phyloP scores from a whole-genome alignment of 2,329 filamentous ascomycete genomes.

The Trichophyton simii region DNA sequence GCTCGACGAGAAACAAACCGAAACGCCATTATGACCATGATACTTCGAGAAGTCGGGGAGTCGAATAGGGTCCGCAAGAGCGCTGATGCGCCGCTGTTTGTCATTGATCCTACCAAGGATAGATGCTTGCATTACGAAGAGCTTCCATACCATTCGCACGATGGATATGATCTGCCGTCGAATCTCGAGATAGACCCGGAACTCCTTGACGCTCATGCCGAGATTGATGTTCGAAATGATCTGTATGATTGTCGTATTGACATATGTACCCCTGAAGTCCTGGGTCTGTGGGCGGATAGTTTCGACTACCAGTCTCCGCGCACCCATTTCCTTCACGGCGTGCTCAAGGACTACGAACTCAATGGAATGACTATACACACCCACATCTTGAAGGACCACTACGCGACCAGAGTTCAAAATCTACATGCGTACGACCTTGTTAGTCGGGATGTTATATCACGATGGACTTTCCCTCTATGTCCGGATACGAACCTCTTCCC shows the following conservation, averaged over 20 bases:
- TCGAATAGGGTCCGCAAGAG: slow-evolving; percentile 66
- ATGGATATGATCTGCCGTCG: slow-evolving; percentile 37
- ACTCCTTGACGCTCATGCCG: slow-evolving; percentile 57
- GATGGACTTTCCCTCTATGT: slow-evolving; percentile 80
- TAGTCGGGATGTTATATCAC: slow-evolving; percentile 68
- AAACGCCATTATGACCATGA: slow-evolving; percentile 95
- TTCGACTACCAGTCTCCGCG: slow-evolving; percentile 91
- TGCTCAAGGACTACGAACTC: slow-evolving; percentile 90
- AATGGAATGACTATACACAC: slow-evolving; percentile 96
- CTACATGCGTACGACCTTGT: slow-evolving; percentile 83
- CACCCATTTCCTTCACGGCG: slow-evolving; percentile 78
- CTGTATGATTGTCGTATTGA: slow-evolving; percentile 91
- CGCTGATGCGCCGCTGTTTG: slow-evolving; percentile 67
- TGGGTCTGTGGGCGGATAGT: slow-evolving; percentile 91
- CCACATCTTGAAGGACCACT: slow-evolving; percentile 69
- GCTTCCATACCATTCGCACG: slow-evolving; percentile 53
- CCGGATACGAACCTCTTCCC: slow-evolving; percentile 77
- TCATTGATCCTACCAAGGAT: slow-evolving; percentile 66
- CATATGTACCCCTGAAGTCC: slow-evolving; percentile 90
- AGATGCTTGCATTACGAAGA: slow-evolving; percentile 92
- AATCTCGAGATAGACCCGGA: slow-evolving; percentile 62
- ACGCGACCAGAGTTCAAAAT: slow-evolving; percentile 74
- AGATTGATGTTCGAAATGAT: slow-evolving; percentile 75
- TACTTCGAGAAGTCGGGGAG: slow-evolving; percentile 64
- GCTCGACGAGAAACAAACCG: slow-evolving; percentile 71